Percentiles rank a stretch among this genome's conserved stretches.
These are phyloP conservation scores for Saraca asoca DNA, from an alignment of 331 rosid species.

Conservation along the genomic window DNA sequence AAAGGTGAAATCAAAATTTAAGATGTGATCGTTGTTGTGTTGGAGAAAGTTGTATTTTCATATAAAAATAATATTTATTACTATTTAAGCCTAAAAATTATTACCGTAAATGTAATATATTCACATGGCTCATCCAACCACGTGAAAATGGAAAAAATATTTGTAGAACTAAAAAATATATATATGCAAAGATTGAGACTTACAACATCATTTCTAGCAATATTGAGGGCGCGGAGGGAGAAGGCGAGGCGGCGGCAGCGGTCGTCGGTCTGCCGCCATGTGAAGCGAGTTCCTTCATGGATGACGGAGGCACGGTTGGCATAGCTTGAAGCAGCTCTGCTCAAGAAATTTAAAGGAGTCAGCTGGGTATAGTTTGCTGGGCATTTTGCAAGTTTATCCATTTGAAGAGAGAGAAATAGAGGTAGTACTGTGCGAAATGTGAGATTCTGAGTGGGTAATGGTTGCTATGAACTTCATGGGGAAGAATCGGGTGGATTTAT, in stretches of 20 bases:
- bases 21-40: too few species aligned
- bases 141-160: too few species aligned
- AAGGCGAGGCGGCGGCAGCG: slow-evolving; percentile 82
- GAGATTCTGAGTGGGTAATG: too few species aligned
- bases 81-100: too few species aligned
- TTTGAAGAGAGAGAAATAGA: background rate
- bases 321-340: slow-evolving; percentile 63
- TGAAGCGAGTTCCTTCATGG: slow-evolving; percentile 57
- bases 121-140: too few species aligned
- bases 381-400: slow-evolving; percentile 47
- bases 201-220: slow-evolving; percentile 64
- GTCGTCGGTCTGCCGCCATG: slow-evolving; percentile 68
- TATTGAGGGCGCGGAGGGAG: slow-evolving; percentile 60
- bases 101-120: too few species aligned
- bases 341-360: slow-evolving; percentile 46
- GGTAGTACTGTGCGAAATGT: too few species aligned
- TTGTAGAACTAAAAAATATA: too few species aligned
- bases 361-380: slow-evolving; percentile 42
- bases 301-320: slow-evolving; percentile 60
- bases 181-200: slow-evolving; percentile 21
- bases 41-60: too few species aligned
- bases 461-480: too few species aligned
- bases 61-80: too few species aligned
- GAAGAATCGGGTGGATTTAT: too few species aligned
- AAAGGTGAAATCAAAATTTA: background rate